Evolutionary conservation across 306 rosid species (phyloP), one percentile per base, ranked within the genome.

Genomic region (Ceratonia siliqua): DNA sequence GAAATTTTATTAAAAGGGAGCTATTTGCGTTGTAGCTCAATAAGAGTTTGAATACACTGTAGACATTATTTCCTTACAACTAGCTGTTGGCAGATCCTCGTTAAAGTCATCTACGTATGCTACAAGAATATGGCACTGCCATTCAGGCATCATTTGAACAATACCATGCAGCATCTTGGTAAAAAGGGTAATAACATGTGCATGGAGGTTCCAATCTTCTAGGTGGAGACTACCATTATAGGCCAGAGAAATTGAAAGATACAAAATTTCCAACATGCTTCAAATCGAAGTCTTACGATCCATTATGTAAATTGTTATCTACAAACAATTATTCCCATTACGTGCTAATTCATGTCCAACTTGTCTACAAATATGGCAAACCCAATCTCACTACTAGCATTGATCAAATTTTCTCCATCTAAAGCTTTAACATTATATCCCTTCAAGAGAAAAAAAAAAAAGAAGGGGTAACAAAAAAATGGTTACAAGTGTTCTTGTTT

Each of bases 351-450:
- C 14, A 76, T 54, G 67, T 80, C 69, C 59, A 68, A 57, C 50
- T 65, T 70, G 46, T 54, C 39, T 45, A 36, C 71, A 67, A 68
- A 41, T 63, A 69, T 25, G 42, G 28, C 41, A 82, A 75, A 61
- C 54, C 69, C 65, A 74, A 72, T 55, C 65, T 52, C 73, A 74
- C 48, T 48, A 35, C 77, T 73, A 82, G 58, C 53, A 36, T 55
- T 68, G 48, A 62, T 45, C 79, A 72, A 45, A 21, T 36, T 57
- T 72, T 78, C 74, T 72, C 64, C 58, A 36, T 21, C 68, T 85
- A 79, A 78, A 74, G 62, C 82, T 86, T 77, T 55, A 55, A 82
- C 85, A 86, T 81, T 82, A 72, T 61, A 73, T 41, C 79, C 78
- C 65, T 78, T 57, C 21, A 57, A 57, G 58, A 67, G 74, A 84